These are phyloP conservation scores for Candida sonorensis DNA, from an alignment of 805 yeast species.

Conservation along the genomic window DNA sequence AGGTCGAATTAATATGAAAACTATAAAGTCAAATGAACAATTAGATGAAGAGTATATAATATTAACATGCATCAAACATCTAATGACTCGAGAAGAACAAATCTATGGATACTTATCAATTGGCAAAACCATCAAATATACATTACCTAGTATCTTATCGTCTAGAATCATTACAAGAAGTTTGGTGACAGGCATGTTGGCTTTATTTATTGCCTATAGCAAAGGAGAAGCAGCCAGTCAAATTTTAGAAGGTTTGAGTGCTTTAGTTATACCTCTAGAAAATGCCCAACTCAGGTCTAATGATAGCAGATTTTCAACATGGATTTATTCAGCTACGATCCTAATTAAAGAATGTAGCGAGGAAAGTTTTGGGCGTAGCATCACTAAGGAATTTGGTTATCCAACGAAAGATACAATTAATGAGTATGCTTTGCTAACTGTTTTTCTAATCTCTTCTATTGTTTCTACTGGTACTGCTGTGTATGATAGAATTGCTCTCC, in stretches of 20 bases:
- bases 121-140: constrained; percentile 45
- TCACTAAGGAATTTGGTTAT: neutral
- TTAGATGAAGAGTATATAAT: constrained; percentile 66
- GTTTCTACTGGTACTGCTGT: constrained; percentile 32
- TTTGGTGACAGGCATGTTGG: constrained; percentile 71
- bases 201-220: constrained; percentile 33
- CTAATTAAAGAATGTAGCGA: constrained; percentile 7
- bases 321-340: constrained; percentile 15
- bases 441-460: constrained; percentile 64
- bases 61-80: constrained; percentile 70
- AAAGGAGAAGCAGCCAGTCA: constrained; percentile 10
- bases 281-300: neutral
- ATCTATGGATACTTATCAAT: constrained; percentile 48
- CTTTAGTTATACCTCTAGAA: neutral
- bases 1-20: constrained; percentile 39
- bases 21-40: constrained; percentile 39
- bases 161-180: constrained; percentile 70
- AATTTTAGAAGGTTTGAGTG: constrained; percentile 8
- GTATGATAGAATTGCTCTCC: constrained; percentile 44
- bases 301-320: constrained; percentile 8
- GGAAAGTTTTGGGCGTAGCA: neutral
- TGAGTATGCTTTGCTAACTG: constrained; percentile 66
- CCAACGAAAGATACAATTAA: constrained; percentile 13
- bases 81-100: constrained; percentile 59
- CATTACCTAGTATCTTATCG: constrained; percentile 68